A percentile compares a stretch with the other conserved stretches of the same genome.
Evolutionary conservation across 2,329 filamentous ascomycete species (phyloP).

Genomic region (Curvularia eragrostidis): DNA sequence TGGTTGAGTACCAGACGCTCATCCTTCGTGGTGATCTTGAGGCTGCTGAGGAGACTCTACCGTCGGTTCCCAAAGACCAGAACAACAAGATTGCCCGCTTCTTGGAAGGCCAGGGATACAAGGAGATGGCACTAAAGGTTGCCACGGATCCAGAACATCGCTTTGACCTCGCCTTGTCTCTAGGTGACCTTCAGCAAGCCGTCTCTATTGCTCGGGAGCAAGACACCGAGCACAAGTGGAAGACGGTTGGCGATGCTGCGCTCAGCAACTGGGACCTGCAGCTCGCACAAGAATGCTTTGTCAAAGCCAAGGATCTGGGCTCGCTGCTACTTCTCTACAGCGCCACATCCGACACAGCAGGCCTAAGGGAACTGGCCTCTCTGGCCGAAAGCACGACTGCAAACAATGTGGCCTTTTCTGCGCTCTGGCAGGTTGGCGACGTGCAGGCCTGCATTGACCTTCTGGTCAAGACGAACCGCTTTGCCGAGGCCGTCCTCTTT

Average conservation of each 20-base stretch:
- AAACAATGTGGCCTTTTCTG: slow-evolving; percentile 93
- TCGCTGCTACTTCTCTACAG: slow-evolving; percentile 88
- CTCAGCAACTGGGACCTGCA: slow-evolving; percentile 84
- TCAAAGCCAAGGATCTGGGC: slow-evolving; percentile 86
- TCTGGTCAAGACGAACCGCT: slow-evolving; percentile 76
- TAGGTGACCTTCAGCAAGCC: slow-evolving; percentile 85
- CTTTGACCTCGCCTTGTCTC: slow-evolving; percentile 85
- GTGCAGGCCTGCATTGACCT: slow-evolving; percentile 81
- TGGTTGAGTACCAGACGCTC: slow-evolving; percentile 96
- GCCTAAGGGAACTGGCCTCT: slow-evolving; percentile 72
- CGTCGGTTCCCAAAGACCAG: slow-evolving; percentile 86
- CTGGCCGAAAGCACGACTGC: slow-evolving; percentile 78
- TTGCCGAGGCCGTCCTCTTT: slow-evolving; percentile 88
- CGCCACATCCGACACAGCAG: slow-evolving; percentile 78
- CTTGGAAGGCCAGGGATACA: slow-evolving; percentile 95
- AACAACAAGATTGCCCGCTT: slow-evolving; percentile 98
- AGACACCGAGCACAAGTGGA: slow-evolving; percentile 97
- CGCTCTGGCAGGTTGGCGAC: slow-evolving; percentile 85
- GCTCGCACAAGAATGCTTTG: slow-evolving; percentile 92
- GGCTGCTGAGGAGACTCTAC: slow-evolving; percentile 81
- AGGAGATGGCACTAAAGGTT: slow-evolving; percentile 92
- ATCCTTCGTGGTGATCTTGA: slow-evolving; percentile 95
- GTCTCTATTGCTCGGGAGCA: slow-evolving; percentile 82
- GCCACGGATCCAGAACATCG: slow-evolving; percentile 96
- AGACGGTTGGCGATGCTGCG: slow-evolving; percentile 92